phyloP scores from a whole-genome alignment of 2,329 filamentous ascomycete genomes.

The Fusarium illudens region DNA sequence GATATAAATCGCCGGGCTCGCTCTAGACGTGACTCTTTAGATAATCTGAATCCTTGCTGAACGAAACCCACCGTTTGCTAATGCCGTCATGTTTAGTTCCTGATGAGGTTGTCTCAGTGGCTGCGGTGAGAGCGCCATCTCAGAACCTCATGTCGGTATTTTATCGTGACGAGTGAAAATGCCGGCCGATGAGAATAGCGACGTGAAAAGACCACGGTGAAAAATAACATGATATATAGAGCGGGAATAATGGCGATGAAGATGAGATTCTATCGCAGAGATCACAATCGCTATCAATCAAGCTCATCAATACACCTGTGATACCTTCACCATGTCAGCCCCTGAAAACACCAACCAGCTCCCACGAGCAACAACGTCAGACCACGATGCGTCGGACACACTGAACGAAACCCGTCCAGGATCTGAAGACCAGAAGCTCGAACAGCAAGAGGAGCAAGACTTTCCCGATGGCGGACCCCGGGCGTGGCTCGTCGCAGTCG shows the following conservation, averaged over 20 bases:
- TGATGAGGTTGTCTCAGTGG: not conserved
- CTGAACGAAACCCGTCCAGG: not conserved
- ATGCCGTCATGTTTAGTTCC: not conserved
- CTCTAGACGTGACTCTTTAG: not conserved
- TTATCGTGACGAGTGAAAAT: not conserved
- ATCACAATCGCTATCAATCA: not conserved
- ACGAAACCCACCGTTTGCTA: not conserved
- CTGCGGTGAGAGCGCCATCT: not conserved
- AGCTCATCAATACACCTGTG: not conserved
- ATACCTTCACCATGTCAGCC: not conserved
- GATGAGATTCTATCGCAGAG: not conserved
- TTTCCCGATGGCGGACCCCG: slow-evolving; percentile 9
- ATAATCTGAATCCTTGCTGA: not conserved
- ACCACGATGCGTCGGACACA: not conserved
- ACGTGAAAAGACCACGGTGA: not conserved
- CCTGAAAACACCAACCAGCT: not conserved
- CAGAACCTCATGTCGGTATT: not conserved
- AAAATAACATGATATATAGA: not conserved
- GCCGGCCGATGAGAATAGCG: not conserved
- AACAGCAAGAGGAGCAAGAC: not conserved
- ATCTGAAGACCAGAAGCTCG: not conserved
- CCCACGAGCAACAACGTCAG: not conserved
- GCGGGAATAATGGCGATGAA: not conserved
- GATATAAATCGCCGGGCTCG: not conserved
- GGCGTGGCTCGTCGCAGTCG: slow-evolving; percentile 31